phyloP scores from a whole-genome alignment of 768 basidiomycete species.

The Mycena vulgaris region DNA sequence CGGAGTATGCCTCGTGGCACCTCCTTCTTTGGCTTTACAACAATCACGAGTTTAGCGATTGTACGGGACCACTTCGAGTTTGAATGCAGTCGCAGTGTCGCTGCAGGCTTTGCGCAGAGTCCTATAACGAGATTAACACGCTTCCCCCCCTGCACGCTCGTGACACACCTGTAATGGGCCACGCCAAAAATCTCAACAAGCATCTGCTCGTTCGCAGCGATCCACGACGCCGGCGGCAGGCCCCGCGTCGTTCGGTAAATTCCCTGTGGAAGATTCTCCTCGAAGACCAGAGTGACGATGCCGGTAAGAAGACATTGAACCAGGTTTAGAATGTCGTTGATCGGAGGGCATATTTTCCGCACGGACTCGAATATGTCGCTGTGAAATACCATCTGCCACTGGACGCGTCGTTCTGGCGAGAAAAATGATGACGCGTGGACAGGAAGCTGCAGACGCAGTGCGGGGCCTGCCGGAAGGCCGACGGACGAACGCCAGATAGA shows the following conservation, averaged over 20 bases:
- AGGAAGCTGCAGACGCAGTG: slow-evolving; percentile 80
- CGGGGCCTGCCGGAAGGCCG: slow-evolving; percentile 84
- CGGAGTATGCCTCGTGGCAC: slow-evolving; percentile 46
- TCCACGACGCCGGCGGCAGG: slow-evolving; percentile 84
- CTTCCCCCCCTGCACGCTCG: neutral
- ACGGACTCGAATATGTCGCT: slow-evolving; percentile 82
- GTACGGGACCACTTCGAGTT: slow-evolving; percentile 74
- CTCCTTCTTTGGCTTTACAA: slow-evolving; percentile 33
- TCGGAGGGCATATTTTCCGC: slow-evolving; percentile 76
- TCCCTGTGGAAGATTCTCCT: slow-evolving; percentile 81
- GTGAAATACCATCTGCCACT: slow-evolving; percentile 94
- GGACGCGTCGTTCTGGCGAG: slow-evolving; percentile 85
- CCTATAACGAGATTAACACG: slow-evolving; percentile 7
- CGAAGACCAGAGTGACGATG: slow-evolving; percentile 79
- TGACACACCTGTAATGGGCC: slow-evolving; percentile 67
- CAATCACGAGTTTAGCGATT: slow-evolving; percentile 47
- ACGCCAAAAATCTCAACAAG: slow-evolving; percentile 84
- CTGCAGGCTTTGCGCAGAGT: slow-evolving; percentile 81
- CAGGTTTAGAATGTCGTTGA: slow-evolving; percentile 79
- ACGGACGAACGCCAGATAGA: slow-evolving; percentile 84
- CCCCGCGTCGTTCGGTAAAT: slow-evolving; percentile 83
- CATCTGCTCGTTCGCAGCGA: slow-evolving; percentile 75
- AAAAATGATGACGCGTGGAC: slow-evolving; percentile 89
- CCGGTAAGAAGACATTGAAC: slow-evolving; percentile 83
- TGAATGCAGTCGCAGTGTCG: slow-evolving; percentile 81